phyloP scores from a whole-genome alignment of 2,329 filamentous ascomycete species.

The Alternaria hordeiaustralica region DNA sequence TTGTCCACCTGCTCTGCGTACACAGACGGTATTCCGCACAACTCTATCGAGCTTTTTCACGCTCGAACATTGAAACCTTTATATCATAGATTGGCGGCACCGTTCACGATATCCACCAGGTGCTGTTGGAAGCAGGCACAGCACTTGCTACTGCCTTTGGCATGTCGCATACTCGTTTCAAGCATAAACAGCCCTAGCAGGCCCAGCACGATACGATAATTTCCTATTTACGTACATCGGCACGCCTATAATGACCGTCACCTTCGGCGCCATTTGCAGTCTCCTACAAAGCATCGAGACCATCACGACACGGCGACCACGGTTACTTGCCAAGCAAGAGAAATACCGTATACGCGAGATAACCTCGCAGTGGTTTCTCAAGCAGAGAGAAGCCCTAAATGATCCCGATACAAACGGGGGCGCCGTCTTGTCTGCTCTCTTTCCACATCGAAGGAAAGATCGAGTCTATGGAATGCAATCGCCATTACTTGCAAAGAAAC shows the following conservation, averaged over 20 bases:
- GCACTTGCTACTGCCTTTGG: neutral
- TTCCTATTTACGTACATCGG: neutral
- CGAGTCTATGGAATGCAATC: slow-evolving; percentile 76
- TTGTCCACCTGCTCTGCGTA: neutral
- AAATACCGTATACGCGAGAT: slow-evolving; percentile 40
- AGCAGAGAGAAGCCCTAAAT: slow-evolving; percentile 66
- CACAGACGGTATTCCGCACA: neutral
- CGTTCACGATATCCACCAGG: neutral
- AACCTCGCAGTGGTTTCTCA: slow-evolving; percentile 72
- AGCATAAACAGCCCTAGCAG: neutral
- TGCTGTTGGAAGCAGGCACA: neutral
- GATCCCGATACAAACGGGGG: slow-evolving; percentile 62
- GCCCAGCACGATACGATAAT: neutral
- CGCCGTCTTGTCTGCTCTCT: slow-evolving; percentile 75
- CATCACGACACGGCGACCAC: slow-evolving; percentile 52
- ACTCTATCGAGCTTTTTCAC: neutral
- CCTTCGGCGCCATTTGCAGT: slow-evolving; percentile 75
- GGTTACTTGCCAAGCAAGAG: slow-evolving; percentile 41
- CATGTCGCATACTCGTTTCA: neutral
- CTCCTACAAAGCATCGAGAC: slow-evolving; percentile 72
- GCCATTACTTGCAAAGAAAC: slow-evolving; percentile 66
- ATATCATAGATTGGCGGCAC: neutral
- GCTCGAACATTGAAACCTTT: neutral
- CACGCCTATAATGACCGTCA: slow-evolving; percentile 62
- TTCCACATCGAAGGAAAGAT: slow-evolving; percentile 78